Percentiles rank a stretch among this genome's conserved stretches.
Evolutionary conservation across 1,139 yeast species (phyloP).

Genomic region (Nakaseomyces sp.): DNA sequence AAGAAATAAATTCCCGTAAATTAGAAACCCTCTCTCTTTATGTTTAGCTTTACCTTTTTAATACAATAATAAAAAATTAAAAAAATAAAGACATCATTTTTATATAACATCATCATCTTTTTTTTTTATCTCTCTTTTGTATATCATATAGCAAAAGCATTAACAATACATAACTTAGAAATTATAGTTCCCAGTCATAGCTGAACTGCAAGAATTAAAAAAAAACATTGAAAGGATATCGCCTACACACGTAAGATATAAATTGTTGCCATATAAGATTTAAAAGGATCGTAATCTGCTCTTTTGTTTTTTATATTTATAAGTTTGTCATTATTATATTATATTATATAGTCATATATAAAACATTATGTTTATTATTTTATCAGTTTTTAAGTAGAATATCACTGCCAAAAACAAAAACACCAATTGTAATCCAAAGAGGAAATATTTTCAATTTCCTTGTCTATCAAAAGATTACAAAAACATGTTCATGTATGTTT

Average conservation of each 20-base stretch:
- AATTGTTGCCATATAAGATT: no score
- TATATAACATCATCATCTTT: background rate
- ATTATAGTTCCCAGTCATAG: no score
- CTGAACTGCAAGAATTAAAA: no score
- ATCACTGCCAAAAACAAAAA: no score
- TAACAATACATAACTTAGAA: no score
- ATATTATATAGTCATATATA: background rate
- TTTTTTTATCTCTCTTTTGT: conserved; percentile 1
- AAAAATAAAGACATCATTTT: conserved; percentile 1
- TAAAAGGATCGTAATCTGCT: no score
- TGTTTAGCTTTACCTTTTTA: conserved; percentile 3
- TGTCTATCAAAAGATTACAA: conserved; percentile 3
- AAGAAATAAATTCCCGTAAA: conserved; percentile 8
- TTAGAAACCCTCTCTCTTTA: background rate
- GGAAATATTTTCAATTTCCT: background rate
- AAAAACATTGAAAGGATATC: no score
- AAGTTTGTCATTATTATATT: conserved; percentile 1
- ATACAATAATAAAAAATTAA: conserved; percentile 1
- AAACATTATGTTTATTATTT: conserved; percentile 1
- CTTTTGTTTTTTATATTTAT: background rate
- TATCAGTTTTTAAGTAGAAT: no score
- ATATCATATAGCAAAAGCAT: conserved; percentile 1
- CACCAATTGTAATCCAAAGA: no score
- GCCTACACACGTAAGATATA: no score
- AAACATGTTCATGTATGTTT: no score